Percentiles rank a stretch among this genome's conserved stretches.
Evolutionary conservation across 2,329 filamentous ascomycete genomes (phyloP).

Genomic region (Trichophyton simii): DNA sequence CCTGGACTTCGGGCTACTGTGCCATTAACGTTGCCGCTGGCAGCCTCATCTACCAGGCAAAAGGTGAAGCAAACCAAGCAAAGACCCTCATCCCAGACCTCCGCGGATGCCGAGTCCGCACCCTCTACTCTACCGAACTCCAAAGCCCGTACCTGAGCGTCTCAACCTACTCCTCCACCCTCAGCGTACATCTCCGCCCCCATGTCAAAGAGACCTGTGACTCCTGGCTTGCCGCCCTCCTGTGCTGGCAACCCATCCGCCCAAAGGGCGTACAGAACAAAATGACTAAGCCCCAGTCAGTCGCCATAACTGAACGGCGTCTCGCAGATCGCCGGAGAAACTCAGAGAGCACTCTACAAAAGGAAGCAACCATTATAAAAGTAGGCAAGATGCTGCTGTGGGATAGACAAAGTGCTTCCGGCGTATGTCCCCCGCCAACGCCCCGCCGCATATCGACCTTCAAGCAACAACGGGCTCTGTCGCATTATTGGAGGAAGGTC

Average conservation of each 20-base stretch:
- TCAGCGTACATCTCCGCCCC: slow-evolving; percentile 36
- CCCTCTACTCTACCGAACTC: slow-evolving; percentile 35
- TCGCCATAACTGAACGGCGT: slow-evolving; percentile 33
- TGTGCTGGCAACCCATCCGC: slow-evolving; percentile 41
- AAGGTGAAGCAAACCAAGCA: slow-evolving; percentile 36
- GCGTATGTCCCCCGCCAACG: slow-evolving; percentile 22
- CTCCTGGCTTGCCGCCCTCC: slow-evolving; percentile 40
- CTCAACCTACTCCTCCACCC: slow-evolving; percentile 35
- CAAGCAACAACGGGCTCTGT: slow-evolving; percentile 44
- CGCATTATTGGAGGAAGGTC: slow-evolving; percentile 63
- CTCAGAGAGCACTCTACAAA: slow-evolving; percentile 42
- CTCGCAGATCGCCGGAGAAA: slow-evolving; percentile 33
- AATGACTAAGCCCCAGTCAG: slow-evolving; percentile 37
- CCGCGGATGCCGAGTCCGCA: slow-evolving; percentile 38
- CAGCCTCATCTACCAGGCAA: slow-evolving; percentile 39
- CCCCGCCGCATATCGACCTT: slow-evolving; percentile 39
- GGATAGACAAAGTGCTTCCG: slow-evolving; percentile 57
- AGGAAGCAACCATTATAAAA: slow-evolving; percentile 79
- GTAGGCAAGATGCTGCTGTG: slow-evolving; percentile 82
- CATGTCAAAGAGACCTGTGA: slow-evolving; percentile 41
- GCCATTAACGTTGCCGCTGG: slow-evolving; percentile 40
- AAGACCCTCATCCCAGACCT: slow-evolving; percentile 40
- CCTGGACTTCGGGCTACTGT: slow-evolving; percentile 41
- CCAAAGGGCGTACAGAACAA: slow-evolving; percentile 40
- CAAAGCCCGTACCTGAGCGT: slow-evolving; percentile 38